Percentiles rank a stretch among this genome's conserved stretches.
Evolutionary conservation across 768 basidiomycete genomes (phyloP).

Genomic region (Cubamyces lactineus): DNA sequence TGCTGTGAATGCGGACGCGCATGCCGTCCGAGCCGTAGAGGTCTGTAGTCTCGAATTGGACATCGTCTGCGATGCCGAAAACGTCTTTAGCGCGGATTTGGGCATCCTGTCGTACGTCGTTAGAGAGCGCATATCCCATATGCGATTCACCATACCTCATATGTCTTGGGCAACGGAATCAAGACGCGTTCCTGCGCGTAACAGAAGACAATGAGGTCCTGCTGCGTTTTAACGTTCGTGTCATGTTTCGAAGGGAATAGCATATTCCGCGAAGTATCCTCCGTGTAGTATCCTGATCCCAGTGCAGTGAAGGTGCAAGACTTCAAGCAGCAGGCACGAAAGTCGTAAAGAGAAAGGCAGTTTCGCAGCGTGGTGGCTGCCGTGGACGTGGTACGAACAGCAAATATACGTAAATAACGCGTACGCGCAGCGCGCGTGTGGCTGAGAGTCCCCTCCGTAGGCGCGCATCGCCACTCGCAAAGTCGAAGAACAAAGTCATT

Average conservation of each 20-base stretch:
- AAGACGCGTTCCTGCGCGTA: conserved; percentile 19
- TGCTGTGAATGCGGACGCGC: conserved; percentile 20
- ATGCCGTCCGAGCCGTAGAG: conserved; percentile 13
- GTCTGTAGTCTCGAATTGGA: conserved; percentile 18
- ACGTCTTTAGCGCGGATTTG: conserved; percentile 1
- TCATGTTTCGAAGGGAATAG: conserved; percentile 14
- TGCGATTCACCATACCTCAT: conserved; percentile 7
- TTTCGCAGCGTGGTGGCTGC: neutral
- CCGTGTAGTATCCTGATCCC: no score
- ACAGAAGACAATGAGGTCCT: conserved; percentile 22
- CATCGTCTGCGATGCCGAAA: conserved; percentile 12
- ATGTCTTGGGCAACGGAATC: conserved; percentile 17
- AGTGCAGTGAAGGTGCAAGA: neutral
- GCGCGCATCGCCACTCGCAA: neutral
- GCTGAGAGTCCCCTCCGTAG: neutral
- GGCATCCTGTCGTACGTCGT: conserved; percentile 15
- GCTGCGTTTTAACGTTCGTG: conserved; percentile 13
- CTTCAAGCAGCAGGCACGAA: neutral
- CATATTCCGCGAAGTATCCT: neutral
- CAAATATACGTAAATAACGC: conserved; percentile 1
- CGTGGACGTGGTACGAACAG: neutral
- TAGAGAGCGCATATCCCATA: neutral
- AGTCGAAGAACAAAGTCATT: neutral
- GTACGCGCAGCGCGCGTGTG: neutral
- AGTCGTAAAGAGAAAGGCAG: neutral